Evolutionary conservation across 345 rosid genomes (phyloP), one percentile per base, ranked within the genome.

Genomic region (Theobroma cacao): DNA sequence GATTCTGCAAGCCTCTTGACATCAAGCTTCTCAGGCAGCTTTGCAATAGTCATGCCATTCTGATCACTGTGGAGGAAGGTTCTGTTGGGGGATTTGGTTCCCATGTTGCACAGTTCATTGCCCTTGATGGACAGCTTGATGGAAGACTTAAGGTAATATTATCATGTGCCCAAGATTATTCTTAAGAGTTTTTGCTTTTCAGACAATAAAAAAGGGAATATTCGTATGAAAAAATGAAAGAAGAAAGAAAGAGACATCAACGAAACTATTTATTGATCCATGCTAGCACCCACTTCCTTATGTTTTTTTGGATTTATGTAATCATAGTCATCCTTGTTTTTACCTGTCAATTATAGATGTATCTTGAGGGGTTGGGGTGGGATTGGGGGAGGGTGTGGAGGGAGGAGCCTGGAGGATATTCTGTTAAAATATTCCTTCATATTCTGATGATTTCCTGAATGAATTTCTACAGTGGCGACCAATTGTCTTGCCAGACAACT

Each of bases 1-100:
- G 97, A 77, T 95, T 95, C 78, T 95, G 98, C 91, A 95, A 95
- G 86, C 98, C 98, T 52, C 93, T 95, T 0, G 98, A 95, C 83
- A 88, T 88, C 0, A 84, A 86, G 80, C 98, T 93, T 41, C 83
- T 95, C 56, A 86, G 98, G 69, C 84, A 86, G 80, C 88, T 95
- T 67, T 95, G 98, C 62, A 77, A 85, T 73, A 87, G 87, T 73
- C 98, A 95, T 81, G 64, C 74, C 64, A 87, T 90, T 80, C 85
- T 95, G 40, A 85, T 95, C 69, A 93, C 98, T 3, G 91, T 95
- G 0, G 98, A 95, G 90, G 98, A 95, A 87, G 98, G 98, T 31
- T 86, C 94, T 26, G 79, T 93, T 17, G 98, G 98, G 47, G 98
- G 98, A 65, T 93, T 95, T 55, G 97, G 97, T 55, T 93, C 98